phyloP scores from a whole-genome alignment of 1,284 basidiomycete species.

The Apiotrichum gamsii region DNA sequence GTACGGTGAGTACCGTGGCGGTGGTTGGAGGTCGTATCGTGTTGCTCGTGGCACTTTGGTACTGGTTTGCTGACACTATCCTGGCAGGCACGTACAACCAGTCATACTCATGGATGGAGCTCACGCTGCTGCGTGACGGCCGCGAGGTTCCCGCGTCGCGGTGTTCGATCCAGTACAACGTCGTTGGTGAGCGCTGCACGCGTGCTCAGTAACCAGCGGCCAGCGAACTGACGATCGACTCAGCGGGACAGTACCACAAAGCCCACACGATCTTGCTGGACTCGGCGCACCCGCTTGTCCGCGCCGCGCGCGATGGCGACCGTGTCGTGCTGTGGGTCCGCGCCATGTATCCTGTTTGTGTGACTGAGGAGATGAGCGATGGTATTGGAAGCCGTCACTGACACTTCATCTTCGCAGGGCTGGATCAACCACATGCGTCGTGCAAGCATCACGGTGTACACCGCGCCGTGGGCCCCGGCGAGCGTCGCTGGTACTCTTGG shows the following conservation, averaged over 20 bases:
- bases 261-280: conserved; percentile 24
- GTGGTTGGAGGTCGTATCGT: no score
- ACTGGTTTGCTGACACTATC: no score
- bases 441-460: conserved; percentile 26
- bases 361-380: no score
- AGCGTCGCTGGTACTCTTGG: no score
- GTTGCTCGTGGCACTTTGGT: no score
- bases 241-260: conserved; percentile 41
- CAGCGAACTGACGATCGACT: no score
- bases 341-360: conserved; percentile 35
- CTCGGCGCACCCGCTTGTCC: conserved; percentile 21
- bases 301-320: conserved; percentile 28
- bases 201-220: neutral
- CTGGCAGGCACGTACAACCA: conserved; percentile 36
- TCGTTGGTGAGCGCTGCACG: conserved; percentile 25
- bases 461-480: conserved; percentile 1
- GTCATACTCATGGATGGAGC: conserved; percentile 40
- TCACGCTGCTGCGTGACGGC: conserved; percentile 31
- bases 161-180: conserved; percentile 31
- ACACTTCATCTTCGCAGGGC: conserved; percentile 21
- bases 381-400: neutral
- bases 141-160: conserved; percentile 29
- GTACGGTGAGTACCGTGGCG: conserved; percentile 37
- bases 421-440: conserved; percentile 33
- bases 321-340: conserved; percentile 37